These are phyloP conservation scores for Lachnellula subtilissima DNA, from an alignment of 2,329 filamentous ascomycete genomes.

Conservation along the genomic window DNA sequence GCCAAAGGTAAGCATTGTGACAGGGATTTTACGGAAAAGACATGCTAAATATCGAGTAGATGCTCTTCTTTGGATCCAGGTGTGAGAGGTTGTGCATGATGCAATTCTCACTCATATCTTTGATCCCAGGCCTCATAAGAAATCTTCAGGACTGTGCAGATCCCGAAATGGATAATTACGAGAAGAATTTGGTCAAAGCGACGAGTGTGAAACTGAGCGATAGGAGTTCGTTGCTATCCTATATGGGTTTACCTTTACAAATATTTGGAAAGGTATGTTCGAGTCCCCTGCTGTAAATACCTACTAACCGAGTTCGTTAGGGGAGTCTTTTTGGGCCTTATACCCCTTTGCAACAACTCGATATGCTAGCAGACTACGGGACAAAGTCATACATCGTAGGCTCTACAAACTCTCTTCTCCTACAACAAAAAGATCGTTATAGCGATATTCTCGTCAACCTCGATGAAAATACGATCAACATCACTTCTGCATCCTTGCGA, in stretches of 20 bases:
- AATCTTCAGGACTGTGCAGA: conserved; percentile 94
- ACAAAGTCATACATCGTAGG: conserved; percentile 98
- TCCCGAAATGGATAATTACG: conserved; percentile 82
- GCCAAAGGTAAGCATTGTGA: conserved; percentile 64
- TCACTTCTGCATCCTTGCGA: conserved; percentile 74
- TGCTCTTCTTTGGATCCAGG: conserved; percentile 97
- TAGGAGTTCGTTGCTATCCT: conserved; percentile 79
- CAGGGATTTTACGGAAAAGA: neutral
- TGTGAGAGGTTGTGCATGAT: conserved; percentile 97
- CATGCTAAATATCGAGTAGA: conserved; percentile 47
- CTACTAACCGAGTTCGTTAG: conserved; percentile 36
- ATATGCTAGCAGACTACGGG: conserved; percentile 85
- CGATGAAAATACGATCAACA: conserved; percentile 80
- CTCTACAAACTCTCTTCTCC: conserved; percentile 87
- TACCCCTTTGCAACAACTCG: conserved; percentile 91
- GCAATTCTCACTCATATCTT: conserved; percentile 91
- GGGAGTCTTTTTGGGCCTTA: conserved; percentile 95
- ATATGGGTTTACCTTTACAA: conserved; percentile 92
- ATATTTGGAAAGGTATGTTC: conserved; percentile 77
- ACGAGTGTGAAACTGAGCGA: conserved; percentile 90
- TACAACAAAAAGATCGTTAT: conserved; percentile 93
- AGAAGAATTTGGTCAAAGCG: conserved; percentile 67
- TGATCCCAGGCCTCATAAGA: conserved; percentile 88
- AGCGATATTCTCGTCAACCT: conserved; percentile 96
- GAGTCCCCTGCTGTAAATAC: neutral